Base-by-base conservation (phyloP, 306 rosid genomes). In the Biancaea sappan region DNA sequence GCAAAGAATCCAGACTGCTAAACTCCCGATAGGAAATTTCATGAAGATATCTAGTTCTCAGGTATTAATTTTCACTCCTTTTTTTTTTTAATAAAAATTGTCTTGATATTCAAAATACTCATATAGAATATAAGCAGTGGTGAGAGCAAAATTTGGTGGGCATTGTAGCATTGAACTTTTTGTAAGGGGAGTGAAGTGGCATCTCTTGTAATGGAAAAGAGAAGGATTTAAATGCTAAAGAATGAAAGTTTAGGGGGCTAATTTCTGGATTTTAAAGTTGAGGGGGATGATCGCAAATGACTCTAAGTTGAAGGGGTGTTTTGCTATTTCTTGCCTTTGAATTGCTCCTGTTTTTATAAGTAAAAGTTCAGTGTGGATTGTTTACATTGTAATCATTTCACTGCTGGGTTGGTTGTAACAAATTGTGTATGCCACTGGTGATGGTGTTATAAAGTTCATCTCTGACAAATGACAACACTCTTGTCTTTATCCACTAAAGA, bases 11-110 rank as follows among this genome's bases (percentile, higher is more conserved):
- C 99, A 87, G 70, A 94, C 92, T 0, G 99, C 96, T 26, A 94
- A 88, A 62, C 97, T 94, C 47, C 99, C 97, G 1, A 92, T 94
- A 21, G 88, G 85, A 60, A 90, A 80, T 57, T 94, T 85, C 85
- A 66, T 94, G 88, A 90, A 84, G 87, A 90, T 94, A 97, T 84
- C 88, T 19, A 88, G 93, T 80, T 94, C 96, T 51, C 98, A 94
- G 95, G 97, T 94, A 90, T 46, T 65, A 6, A 13, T 8, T 51
- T 34, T 34, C 47, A 2, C 61, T 59, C 28, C 11, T 4, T 51
- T 24, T 18, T 47, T 29, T 1, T 6, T 56, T 4, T 6, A 59
- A 59, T 1, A 29, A 26, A 47, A 16, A 21, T 66, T 77, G 57
- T 61, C 29, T 54, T 56, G 0, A 25, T 50, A 28, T 71, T 59